A percentile compares a stretch with the other conserved stretches of the same genome.
Evolutionary conservation across 2,329 filamentous ascomycete species (phyloP).

Genomic region (Xylariaceae sp.): DNA sequence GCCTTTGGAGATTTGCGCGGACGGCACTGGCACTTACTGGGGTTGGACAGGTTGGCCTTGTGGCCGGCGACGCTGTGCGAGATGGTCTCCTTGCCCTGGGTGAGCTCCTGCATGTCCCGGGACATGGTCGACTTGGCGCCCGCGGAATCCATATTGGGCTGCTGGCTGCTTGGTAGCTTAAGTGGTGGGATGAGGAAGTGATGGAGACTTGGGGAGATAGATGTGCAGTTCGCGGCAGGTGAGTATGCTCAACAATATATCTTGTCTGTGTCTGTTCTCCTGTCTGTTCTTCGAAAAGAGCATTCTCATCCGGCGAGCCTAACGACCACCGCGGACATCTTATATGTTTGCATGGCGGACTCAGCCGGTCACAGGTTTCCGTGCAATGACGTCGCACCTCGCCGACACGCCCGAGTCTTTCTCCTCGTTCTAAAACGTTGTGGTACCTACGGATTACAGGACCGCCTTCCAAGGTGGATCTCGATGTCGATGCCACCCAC

Average conservation of each 20-base stretch:
- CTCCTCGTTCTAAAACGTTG: background rate
- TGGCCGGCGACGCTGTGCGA: constrained; percentile 28
- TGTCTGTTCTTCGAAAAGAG: background rate
- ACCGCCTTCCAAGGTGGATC: constrained; percentile 1
- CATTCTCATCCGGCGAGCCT: too few species aligned
- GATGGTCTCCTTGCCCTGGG: constrained; percentile 21
- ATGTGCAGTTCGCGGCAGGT: background rate
- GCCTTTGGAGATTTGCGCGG: too few species aligned
- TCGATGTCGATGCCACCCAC: constrained; percentile 12
- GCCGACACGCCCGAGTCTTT: background rate
- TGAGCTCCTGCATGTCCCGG: constrained; percentile 33
- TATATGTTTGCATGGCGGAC: too few species aligned
- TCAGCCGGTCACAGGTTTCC: background rate
- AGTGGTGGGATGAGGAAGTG: background rate
- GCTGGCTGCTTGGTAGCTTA: background rate
- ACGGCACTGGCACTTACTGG: constrained; percentile 25
- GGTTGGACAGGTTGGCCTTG: constrained; percentile 40
- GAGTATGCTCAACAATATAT: background rate
- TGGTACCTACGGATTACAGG: background rate
- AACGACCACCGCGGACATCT: background rate
- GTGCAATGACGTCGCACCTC: constrained; percentile 5
- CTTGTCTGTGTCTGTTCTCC: background rate
- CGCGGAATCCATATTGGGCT: constrained; percentile 23
- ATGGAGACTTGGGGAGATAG: background rate
- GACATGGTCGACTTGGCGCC: constrained; percentile 33